Evolutionary conservation across 2,329 filamentous ascomycete genomes (phyloP).

Genomic region (Trichoderma lentiforme): DNA sequence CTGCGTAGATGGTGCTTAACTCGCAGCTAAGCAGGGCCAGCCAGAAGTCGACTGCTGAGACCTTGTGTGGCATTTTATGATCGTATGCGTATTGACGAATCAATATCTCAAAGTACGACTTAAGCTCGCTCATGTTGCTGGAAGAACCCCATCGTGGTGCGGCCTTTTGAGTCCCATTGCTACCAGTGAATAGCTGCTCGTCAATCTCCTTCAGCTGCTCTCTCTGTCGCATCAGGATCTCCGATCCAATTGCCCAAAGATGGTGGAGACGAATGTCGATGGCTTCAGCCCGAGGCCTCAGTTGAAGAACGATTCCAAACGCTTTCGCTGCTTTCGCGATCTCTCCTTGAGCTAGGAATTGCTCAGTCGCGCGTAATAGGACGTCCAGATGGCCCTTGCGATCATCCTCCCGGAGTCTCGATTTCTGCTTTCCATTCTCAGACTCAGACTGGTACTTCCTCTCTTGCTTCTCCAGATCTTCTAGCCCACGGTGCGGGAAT

Average conservation of each 20-base stretch:
- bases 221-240: conserved; percentile 69
- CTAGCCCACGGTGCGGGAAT: conserved; percentile 50
- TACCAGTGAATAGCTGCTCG: neutral
- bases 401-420: conserved; percentile 22
- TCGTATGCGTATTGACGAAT: conserved; percentile 74
- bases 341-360: conserved; percentile 67
- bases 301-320: conserved; percentile 69
- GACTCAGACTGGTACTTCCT: neutral
- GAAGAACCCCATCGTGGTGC: conserved; percentile 41
- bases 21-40: conserved; percentile 77
- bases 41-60: conserved; percentile 74
- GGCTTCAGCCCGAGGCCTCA: conserved; percentile 36
- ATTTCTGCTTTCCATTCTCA: conserved; percentile 1
- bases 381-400: conserved; percentile 56
- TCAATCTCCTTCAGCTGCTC: conserved; percentile 31
- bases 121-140: conserved; percentile 44
- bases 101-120: conserved; percentile 70
- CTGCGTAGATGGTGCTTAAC: conserved; percentile 69
- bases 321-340: conserved; percentile 69
- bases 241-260: conserved; percentile 81
- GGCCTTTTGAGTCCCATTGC: neutral
- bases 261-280: conserved; percentile 68
- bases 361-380: conserved; percentile 67
- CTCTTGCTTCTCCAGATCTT: neutral
- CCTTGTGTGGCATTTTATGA: conserved; percentile 52